Base-by-base conservation (phyloP, 345 rosid genomes). In the Salix exigua region DNA sequence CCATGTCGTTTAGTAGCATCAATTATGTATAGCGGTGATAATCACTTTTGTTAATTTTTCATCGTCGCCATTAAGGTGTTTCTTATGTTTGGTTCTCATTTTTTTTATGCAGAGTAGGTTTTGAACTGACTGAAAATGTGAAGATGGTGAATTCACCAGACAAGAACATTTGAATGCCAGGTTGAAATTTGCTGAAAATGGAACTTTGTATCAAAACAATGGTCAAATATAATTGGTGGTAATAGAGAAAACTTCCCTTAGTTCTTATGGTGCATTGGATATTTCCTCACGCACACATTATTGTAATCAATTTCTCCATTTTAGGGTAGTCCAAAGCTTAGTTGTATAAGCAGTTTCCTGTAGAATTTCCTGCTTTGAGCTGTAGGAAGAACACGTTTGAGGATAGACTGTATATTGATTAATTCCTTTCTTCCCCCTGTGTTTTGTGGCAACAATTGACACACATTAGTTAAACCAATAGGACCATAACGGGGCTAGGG, bases 121-220 rank as follows among this genome's bases (percentile, higher is more conserved):
- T 72, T 55, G 82, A 82, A 83, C 76, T 77, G 82, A 73, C 82
- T 73, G 72, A 74, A 82, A 79, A 75, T 78, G 78, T 70, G 82
- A 72, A 44, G 80, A 82, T 67, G 79, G 83, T 82, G 83, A 82
- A 75, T 82, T 81, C 83, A 74, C 80, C 83, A n/a, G 60, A 64
- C 73, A 77, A 48, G 70, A 60, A 77, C 65, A 63, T 76, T 78
- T 73, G 75, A 53, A 78, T 82, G 73, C 74, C 73, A 82, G 87
- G 79, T 84, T 80, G 63, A 82, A 70, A 74, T 73, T 26, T 44
- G 66, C 75, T 23, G 53, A 65, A 79, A 79, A 69, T 50, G 44
- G 81, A 75, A 84, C 75, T 77, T 77, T 87, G 90, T 87, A 83
- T 84, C 74, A 82, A 85, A 78, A 79, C 70, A 76, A 55, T 79